These are phyloP conservation scores for Fusarium graminum DNA, from an alignment of 2,329 filamentous ascomycete species.

Conservation along the genomic window DNA sequence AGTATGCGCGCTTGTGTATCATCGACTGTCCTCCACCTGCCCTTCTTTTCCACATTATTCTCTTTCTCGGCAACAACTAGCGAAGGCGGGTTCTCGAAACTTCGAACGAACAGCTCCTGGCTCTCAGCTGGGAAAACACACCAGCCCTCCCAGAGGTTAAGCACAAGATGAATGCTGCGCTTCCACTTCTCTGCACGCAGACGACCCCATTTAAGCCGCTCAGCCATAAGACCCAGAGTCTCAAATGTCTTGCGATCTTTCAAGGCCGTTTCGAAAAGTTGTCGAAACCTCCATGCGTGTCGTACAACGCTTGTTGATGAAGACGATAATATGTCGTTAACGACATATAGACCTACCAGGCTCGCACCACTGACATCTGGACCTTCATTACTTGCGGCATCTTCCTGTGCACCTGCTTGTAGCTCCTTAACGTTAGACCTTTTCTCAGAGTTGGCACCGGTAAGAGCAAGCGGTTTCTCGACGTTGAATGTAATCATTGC, in stretches of 20 bases:
- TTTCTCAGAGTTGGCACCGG: conserved; percentile 74
- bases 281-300: conserved; percentile 88
- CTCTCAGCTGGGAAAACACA: conserved; percentile 79
- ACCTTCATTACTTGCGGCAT: conserved; percentile 57
- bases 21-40: conserved; percentile 66
- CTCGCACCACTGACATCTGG: conserved; percentile 78
- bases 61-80: conserved; percentile 50
- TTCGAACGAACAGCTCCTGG: conserved; percentile 76
- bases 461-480: conserved; percentile 79
- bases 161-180: conserved; percentile 76
- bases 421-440: conserved; percentile 55
- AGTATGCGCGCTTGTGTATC: conserved; percentile 34
- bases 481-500: conserved; percentile 88
- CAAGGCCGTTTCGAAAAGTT: conserved; percentile 81
- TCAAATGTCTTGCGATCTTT: conserved; percentile 78
- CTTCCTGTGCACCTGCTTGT: conserved; percentile 50
- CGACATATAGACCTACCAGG: conserved; percentile 83
- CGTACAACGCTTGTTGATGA: conserved; percentile 81
- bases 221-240: conserved; percentile 78
- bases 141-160: conserved; percentile 79
- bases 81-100: conserved; percentile 78
- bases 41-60: conserved; percentile 52
- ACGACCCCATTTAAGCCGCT: conserved; percentile 81
- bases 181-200: conserved; percentile 88
- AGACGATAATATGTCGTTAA: conserved; percentile 82